Evolutionary conservation across 108 stramenopile genomes (phyloP).

Genomic region (Aureococcus anophagefferens): DNA sequence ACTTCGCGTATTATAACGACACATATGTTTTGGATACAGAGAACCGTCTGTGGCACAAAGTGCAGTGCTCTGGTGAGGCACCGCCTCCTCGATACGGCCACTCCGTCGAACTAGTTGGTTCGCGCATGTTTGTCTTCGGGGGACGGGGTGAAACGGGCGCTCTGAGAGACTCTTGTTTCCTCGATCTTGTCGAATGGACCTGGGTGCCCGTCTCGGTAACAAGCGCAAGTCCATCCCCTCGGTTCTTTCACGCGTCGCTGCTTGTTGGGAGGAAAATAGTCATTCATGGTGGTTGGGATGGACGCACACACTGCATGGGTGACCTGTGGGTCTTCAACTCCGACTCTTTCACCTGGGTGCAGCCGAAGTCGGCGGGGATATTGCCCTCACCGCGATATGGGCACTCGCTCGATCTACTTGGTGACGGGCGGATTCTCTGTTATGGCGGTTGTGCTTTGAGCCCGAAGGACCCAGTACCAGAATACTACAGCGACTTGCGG

Average conservation of each 20-base stretch:
- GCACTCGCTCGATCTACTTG: slow-evolving; percentile 29
- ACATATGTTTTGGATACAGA: not conserved
- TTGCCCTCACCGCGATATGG: slow-evolving; percentile 36
- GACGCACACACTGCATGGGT: slow-evolving; percentile 24
- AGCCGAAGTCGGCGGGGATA: slow-evolving; percentile 37
- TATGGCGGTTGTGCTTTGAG: slow-evolving; percentile 36
- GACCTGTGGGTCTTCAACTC: slow-evolving; percentile 62
- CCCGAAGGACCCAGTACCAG: slow-evolving; percentile 10
- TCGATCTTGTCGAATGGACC: slow-evolving; percentile 49
- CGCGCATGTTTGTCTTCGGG: slow-evolving; percentile 47
- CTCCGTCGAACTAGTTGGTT: not conserved
- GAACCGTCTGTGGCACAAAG: not conserved
- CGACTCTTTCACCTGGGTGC: slow-evolving; percentile 38
- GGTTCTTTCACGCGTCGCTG: slow-evolving; percentile 41
- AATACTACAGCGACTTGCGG: slow-evolving; percentile 7
- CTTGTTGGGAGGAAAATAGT: slow-evolving; percentile 55
- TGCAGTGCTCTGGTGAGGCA: not conserved
- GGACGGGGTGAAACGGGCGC: slow-evolving; percentile 36
- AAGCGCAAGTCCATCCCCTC: slow-evolving; percentile 28
- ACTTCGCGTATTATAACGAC: not conserved
- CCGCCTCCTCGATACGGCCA: not conserved
- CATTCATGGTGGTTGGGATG: slow-evolving; percentile 58
- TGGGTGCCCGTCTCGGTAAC: slow-evolving; percentile 45
- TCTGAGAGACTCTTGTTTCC: slow-evolving; percentile 43
- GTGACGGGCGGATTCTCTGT: slow-evolving; percentile 43